Conservation (phyloP, 2,329 filamentous ascomycete genomes). For the Penicillium sp. region DNA sequence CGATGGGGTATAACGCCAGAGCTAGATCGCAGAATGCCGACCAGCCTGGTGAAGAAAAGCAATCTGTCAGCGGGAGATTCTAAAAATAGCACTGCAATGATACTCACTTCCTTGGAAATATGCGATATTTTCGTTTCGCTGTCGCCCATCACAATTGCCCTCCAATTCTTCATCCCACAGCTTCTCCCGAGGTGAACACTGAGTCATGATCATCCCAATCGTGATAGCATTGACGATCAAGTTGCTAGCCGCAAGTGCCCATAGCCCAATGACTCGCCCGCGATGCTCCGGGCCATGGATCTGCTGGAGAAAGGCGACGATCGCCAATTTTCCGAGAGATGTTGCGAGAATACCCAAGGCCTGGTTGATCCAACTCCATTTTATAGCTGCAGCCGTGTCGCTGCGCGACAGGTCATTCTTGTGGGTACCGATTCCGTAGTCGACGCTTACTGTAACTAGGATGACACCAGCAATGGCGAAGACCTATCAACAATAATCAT, state of each 20-base stretch:
- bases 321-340: conserved; percentile 19
- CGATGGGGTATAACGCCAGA: conserved; percentile 30
- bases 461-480: conserved; percentile 10
- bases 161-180: conserved; percentile 18
- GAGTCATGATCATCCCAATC: conserved; percentile 16
- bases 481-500: neutral
- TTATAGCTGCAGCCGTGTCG: conserved; percentile 10
- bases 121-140: conserved; percentile 17
- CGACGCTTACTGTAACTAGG: neutral
- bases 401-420: neutral
- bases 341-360: conserved; percentile 22
- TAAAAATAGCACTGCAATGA: no score
- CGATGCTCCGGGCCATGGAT: conserved; percentile 26
- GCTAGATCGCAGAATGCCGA: conserved; percentile 26
- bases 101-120: conserved; percentile 29
- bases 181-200: conserved; percentile 17
- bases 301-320: conserved; percentile 26
- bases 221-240: conserved; percentile 19
- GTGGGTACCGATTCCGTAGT: conserved; percentile 20
- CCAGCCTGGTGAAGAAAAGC: conserved; percentile 8
- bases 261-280: conserved; percentile 12
- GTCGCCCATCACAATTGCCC: conserved; percentile 16
- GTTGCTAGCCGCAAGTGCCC: conserved; percentile 13
- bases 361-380: conserved; percentile 29
- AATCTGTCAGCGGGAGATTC: no score